These are phyloP conservation scores for Pseudodiploospora longispora DNA, from an alignment of 2,329 filamentous ascomycete species.

Conservation along the genomic window DNA sequence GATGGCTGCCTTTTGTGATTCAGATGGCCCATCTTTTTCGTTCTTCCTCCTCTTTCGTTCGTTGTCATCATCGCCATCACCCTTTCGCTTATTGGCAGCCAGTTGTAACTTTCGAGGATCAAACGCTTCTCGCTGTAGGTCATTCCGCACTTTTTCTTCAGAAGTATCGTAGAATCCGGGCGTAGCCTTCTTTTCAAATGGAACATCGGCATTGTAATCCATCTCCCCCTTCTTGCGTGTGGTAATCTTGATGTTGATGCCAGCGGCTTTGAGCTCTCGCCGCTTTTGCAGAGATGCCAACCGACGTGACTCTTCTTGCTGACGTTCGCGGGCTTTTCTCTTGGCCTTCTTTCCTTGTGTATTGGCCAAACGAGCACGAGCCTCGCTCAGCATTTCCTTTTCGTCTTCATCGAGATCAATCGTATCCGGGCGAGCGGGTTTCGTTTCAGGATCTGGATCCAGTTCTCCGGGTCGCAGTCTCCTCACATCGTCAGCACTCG, in stretches of 20 bases:
- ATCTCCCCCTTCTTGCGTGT: slow-evolving; percentile 93
- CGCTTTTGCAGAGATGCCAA: slow-evolving; percentile 90
- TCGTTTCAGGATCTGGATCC: slow-evolving; percentile 94
- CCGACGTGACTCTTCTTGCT: slow-evolving; percentile 87
- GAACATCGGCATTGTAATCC: slow-evolving; percentile 99
- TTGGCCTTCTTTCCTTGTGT: slow-evolving; percentile 99
- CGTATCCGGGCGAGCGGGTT: slow-evolving; percentile 89
- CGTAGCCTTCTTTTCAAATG: slow-evolving; percentile 87
- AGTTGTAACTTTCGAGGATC: slow-evolving; percentile 90
- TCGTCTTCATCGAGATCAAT: slow-evolving; percentile 98
- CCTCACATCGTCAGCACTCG: slow-evolving; percentile 86
- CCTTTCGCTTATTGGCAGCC: slow-evolving; percentile 77
- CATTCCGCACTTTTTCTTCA: slow-evolving; percentile 74
- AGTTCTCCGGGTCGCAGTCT: slow-evolving; percentile 84
- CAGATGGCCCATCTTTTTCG: slow-evolving; percentile 72
- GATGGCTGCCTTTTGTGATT: slow-evolving; percentile 75
- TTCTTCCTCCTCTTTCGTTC: slow-evolving; percentile 83
- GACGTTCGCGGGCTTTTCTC: slow-evolving; percentile 88
- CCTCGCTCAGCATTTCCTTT: slow-evolving; percentile 98
- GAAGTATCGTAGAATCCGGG: slow-evolving; percentile 88
- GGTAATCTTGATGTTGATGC: slow-evolving; percentile 94
- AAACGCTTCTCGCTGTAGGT: slow-evolving; percentile 74
- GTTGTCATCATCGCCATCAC: slow-evolving; percentile 75
- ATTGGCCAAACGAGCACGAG: slow-evolving; percentile 89
- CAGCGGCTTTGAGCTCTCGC: slow-evolving; percentile 91